phyloP scores from a whole-genome alignment of 1,139 yeast genomes.

The Diutina pseudorugosa region DNA sequence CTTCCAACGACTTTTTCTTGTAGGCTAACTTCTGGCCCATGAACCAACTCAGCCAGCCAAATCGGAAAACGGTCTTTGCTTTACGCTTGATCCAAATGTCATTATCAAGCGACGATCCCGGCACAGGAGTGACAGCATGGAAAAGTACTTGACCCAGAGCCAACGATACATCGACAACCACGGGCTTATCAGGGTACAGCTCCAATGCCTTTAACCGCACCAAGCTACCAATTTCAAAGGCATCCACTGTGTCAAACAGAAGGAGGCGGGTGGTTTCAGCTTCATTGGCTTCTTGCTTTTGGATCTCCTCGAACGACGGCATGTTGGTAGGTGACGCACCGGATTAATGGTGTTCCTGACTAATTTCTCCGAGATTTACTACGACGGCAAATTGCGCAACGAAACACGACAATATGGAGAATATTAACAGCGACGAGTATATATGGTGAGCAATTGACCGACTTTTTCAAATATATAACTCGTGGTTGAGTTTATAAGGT shows the following conservation, averaged over 20 bases:
- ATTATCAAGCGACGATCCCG: constrained; percentile 37
- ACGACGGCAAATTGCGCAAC: too few relatives aligned
- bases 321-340: background rate
- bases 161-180: constrained; percentile 40
- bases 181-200: constrained; percentile 17
- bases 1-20: constrained; percentile 20
- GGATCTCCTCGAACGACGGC: background rate
- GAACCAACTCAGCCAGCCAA: constrained; percentile 40
- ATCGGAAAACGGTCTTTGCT: constrained; percentile 37
- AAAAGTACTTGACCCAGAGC: constrained; percentile 40
- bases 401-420: background rate
- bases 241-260: background rate
- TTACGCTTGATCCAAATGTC: constrained; percentile 50
- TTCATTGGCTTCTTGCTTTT: background rate
- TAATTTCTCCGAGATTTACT: background rate
- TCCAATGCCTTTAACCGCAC: constrained; percentile 4
- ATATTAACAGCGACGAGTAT: too few relatives aligned
- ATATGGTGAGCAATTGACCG: too few relatives aligned
- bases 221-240: background rate
- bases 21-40: constrained; percentile 35
- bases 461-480: too few relatives aligned
- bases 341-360: background rate
- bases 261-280: background rate
- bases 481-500: too few relatives aligned
- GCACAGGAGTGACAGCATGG: constrained; percentile 30